Base-by-base conservation (phyloP, 192 early-diverging fungal species). In the Coemansia sp. region DNA sequence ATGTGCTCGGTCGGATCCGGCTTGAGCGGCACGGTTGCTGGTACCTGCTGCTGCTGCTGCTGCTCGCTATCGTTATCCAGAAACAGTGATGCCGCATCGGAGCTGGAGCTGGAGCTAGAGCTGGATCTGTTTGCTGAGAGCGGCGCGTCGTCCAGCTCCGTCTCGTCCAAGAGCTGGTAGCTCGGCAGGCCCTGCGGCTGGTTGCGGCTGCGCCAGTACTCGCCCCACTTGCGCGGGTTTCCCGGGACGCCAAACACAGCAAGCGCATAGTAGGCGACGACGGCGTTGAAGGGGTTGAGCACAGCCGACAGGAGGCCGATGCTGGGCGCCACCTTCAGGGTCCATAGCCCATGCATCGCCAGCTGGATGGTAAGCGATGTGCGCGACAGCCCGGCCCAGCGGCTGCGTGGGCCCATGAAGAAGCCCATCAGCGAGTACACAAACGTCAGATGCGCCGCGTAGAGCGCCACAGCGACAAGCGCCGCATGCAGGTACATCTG, bases 1-100 rank as follows among this genome's bases (percentile, higher is more conserved):
- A 54, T 30, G 27, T 50, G 50, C 37, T 54, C 61, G 29, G 4
- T 28, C 52, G n/a, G 61, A 47, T 40, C 61, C 52, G 29, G 36
- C 4, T 61, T 17, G 20, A 17, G 2, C 37, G 33, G 2, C 29
- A 5, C 34, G 11, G 9, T 30, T 4, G 47, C 48, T 1, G 30
- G 37, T 14, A 47, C 33, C 30, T 44, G 41, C n/a, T 25, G 28
- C 10, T 17, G 30, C n/a, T n/a, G n/a, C n/a, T n/a, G n/a, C n/a
- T n/a, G 10, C 10, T 34, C 33, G 33, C 10, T 10, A 17, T 41
- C 38, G 15, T 41, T 41, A 17, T 17, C n/a, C n/a, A n/a, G n/a
- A n/a, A n/a, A n/a, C n/a, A n/a, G n/a, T 23, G 22, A 44, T 19
- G 15, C 15, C 20, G 42, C 42, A n/a, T 36, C 19, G 6, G 15